phyloP scores from a whole-genome alignment of 176 grass and related monocot species.

The Oryza brachyantha region DNA sequence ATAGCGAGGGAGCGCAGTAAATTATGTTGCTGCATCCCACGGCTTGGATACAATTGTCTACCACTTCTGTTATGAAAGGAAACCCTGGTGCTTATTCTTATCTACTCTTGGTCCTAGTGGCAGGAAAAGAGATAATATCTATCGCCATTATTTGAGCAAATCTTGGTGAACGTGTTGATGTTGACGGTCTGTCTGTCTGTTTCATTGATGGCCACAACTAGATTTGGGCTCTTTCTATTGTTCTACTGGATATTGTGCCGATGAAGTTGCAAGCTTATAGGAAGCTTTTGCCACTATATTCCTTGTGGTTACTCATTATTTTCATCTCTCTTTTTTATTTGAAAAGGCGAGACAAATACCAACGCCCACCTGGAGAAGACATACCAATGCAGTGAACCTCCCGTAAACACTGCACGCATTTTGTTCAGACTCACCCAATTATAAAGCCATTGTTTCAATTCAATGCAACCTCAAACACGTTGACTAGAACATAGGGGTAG shows the following conservation, averaged over 20 bases:
- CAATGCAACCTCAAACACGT: not conserved
- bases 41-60: not conserved
- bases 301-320: not conserved
- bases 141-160: slow-evolving; percentile 2
- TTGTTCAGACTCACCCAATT: not conserved
- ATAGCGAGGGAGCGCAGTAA: not conserved
- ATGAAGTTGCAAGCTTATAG: not conserved
- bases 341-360: not conserved
- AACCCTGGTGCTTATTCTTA: not conserved
- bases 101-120: not conserved
- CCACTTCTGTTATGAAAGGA: not conserved
- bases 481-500: not conserved
- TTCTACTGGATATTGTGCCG: not conserved
- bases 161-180: not conserved
- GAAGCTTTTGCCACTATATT: no score
- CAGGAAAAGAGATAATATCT: slow-evolving; percentile 2
- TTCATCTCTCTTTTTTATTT: not conserved
- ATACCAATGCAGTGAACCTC: no score
- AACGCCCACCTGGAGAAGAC: no score
- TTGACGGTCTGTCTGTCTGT: not conserved
- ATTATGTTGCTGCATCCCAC: not conserved
- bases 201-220: not conserved
- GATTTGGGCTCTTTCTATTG: not conserved
- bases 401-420: no score
- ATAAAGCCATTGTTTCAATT: not conserved